Percentiles rank a stretch among this genome's conserved stretches.
These are phyloP conservation scores for Canavalia gladiata DNA, from an alignment of 306 rosid species.

Conservation along the genomic window DNA sequence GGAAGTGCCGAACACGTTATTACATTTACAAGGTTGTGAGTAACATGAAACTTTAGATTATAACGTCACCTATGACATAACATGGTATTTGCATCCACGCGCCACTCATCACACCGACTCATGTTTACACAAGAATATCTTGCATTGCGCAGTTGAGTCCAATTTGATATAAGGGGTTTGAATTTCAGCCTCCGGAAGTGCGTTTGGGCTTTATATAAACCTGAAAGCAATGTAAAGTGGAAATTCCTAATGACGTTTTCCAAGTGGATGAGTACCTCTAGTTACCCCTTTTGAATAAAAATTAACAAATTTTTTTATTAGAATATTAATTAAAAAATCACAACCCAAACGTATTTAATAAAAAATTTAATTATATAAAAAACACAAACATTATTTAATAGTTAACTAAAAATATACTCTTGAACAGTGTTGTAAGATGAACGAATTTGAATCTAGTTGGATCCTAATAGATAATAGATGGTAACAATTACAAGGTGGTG, in stretches of 20 bases:
- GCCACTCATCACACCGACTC: conserved; percentile 10
- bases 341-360: not conserved
- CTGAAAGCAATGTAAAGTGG: not conserved
- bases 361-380: too few species aligned
- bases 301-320: not conserved
- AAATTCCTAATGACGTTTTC: not conserved
- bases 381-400: too few species aligned
- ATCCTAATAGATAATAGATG: too few species aligned
- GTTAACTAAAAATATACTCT: too few species aligned
- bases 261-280: not conserved
- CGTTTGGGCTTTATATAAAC: not conserved
- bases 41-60: not conserved
- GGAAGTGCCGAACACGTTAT: conserved; percentile 32
- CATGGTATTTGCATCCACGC: not conserved
- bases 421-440: too few species aligned
- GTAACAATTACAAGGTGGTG: not conserved
- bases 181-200: not conserved
- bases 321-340: not conserved
- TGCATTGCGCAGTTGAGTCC: too few species aligned
- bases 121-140: too few species aligned
- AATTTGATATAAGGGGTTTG: not conserved
- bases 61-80: conserved; percentile 8
- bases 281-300: not conserved
- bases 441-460: too few species aligned
- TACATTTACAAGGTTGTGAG: not conserved